Conservation (phyloP, 306 rosid species). For the Quercus agrifolia region DNA sequence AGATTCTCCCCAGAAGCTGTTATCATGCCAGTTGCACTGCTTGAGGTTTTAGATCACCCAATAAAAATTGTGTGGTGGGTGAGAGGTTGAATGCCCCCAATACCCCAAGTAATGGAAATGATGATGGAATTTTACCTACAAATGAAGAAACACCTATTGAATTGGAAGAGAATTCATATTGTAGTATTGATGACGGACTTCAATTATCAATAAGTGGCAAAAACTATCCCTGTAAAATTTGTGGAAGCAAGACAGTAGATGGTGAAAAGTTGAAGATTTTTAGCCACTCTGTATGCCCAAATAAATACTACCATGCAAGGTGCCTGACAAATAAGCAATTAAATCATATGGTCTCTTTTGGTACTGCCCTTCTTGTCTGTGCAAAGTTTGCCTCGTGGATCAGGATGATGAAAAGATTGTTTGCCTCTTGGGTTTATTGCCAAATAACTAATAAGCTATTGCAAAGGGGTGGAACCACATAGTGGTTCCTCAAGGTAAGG, state of each 20-base stretch:
- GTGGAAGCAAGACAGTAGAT: constrained; percentile 43
- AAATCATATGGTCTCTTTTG: constrained; percentile 46
- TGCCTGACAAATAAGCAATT: constrained; percentile 71
- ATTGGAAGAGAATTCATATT: constrained; percentile 49
- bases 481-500: not conserved
- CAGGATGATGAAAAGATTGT: constrained; percentile 64
- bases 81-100: constrained; percentile 52
- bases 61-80: constrained; percentile 73
- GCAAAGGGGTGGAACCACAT: not conserved
- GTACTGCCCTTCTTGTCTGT: constrained; percentile 94
- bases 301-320: constrained; percentile 61
- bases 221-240: constrained; percentile 46
- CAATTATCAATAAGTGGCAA: constrained; percentile 23
- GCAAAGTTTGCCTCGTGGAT: constrained; percentile 67
- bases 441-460: not conserved
- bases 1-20: constrained; percentile 83
- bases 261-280: constrained; percentile 45
- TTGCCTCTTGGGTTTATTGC: not conserved
- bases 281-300: constrained; percentile 53
- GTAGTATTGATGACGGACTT: constrained; percentile 38
- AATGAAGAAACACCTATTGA: constrained; percentile 41
- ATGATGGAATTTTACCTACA: constrained; percentile 35
- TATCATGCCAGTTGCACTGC: constrained; percentile 65
- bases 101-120: constrained; percentile 31
- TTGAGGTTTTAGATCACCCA: constrained; percentile 51